Evolutionary conservation across 345 rosid species (phyloP), one percentile per base, ranked within the genome.

Genomic region (Hibiscus trionum): DNA sequence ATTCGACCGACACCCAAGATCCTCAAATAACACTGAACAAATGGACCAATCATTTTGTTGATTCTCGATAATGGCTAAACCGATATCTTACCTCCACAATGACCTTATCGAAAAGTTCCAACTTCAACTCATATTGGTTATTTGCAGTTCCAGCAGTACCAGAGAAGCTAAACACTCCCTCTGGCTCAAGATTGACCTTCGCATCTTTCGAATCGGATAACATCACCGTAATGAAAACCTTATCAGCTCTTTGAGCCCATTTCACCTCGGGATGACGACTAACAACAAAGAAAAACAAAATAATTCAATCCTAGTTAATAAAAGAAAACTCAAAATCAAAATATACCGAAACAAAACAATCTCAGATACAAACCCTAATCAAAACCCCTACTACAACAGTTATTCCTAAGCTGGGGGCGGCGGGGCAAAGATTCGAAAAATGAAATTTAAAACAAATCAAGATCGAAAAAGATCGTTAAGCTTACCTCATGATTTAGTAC

Each of bases 191-290:
- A 73, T 88, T 84, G 73, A 89, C 89, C 76, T 89, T 91, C 0
- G 95, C 84, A 66, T 91, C 82, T 76, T 91, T 91, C 0, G 93
- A 69, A 75, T 91, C 97, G 0, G 97, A 85, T 75, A 91, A 77
- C n/a, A 76, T 72, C 76, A 91, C 89, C 2, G 96, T 89, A 37
- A 91, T 75, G 71, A 82, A 91, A 57, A 91, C 84, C 84, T 88
- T 86, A 46, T 91, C 93, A 15, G 72, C 72, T 77, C 93, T 84
- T 86, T 91, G 88, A 4, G 97, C 97, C 97, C 97, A 91, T 81
- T 88, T 91, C 79, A 91, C 84, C 76, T 89, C 95, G 0, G 96
- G 96, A 84, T 88, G 88, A 72, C 91, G 97, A 78, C 97, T 91
- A 77, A 46, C 46, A 66, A 74, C 52, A 68, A 12, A 11, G 17